phyloP scores from a whole-genome alignment of 2,329 filamentous ascomycete genomes.

The Coniochaeta pulveracea region DNA sequence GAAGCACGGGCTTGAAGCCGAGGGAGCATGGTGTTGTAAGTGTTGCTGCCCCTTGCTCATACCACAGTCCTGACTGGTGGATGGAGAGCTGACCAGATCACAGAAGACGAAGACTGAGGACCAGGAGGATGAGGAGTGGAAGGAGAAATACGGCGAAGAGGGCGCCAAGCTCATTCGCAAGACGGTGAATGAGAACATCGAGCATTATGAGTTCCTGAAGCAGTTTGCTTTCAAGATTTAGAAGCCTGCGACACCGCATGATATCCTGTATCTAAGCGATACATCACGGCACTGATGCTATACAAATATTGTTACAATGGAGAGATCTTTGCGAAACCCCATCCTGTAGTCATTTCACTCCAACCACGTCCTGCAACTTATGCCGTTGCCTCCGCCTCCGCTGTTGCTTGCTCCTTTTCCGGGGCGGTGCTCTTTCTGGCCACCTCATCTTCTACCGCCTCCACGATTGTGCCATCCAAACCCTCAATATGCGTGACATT shows the following conservation, averaged over 20 bases:
- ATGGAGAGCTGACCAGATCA: conserved; percentile 7
- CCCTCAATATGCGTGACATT: conserved; percentile 41
- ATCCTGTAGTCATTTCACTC: no score
- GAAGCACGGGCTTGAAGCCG: conserved; percentile 65
- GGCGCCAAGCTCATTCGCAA: conserved; percentile 58
- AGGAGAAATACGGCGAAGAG: conserved; percentile 61
- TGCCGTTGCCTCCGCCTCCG: conserved; percentile 2
- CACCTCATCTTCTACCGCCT: conserved; percentile 9
- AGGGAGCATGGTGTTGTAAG: conserved; percentile 51
- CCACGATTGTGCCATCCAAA: conserved; percentile 12
- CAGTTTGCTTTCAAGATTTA: conserved; percentile 59
- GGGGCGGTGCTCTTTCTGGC: no score
- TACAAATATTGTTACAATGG: no score
- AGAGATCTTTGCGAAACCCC: no score
- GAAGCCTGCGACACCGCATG: no score
- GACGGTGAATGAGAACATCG: conserved; percentile 60
- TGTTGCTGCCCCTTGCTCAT: conserved; percentile 4
- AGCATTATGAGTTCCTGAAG: conserved; percentile 74
- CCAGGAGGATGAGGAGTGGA: conserved; percentile 61
- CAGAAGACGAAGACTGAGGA: conserved; percentile 55
- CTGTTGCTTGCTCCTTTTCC: no score
- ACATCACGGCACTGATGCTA: no score
- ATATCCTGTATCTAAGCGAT: no score
- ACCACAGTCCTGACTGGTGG: not conserved
- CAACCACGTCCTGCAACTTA: no score